These are phyloP conservation scores for Chaetoceros muelleri DNA, from an alignment of 108 stramenopile genomes.

Conservation along the genomic window DNA sequence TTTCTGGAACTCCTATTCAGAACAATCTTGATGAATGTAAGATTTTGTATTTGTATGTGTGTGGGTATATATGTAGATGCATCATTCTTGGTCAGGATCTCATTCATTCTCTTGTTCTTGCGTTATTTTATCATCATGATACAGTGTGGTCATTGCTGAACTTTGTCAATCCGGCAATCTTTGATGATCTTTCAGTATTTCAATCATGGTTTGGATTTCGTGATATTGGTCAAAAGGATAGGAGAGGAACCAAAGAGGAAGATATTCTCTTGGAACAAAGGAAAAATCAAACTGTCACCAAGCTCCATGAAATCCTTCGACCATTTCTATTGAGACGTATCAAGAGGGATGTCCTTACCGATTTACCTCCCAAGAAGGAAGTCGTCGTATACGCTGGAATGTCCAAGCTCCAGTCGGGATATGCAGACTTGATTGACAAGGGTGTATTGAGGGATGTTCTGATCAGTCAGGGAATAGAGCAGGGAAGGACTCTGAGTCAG, in stretches of 20 bases:
- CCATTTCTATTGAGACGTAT: slow-evolving; percentile 93
- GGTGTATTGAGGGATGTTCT: slow-evolving; percentile 65
- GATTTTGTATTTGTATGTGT: background rate
- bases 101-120: background rate
- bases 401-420: slow-evolving; percentile 81
- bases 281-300: slow-evolving; percentile 85
- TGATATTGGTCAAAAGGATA: slow-evolving; percentile 89
- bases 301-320: slow-evolving; percentile 95
- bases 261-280: slow-evolving; percentile 81
- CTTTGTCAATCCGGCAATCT: slow-evolving; percentile 97
- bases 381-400: slow-evolving; percentile 92
- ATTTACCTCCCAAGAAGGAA: slow-evolving; percentile 93
- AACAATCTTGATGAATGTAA: slow-evolving; percentile 23
- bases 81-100: background rate
- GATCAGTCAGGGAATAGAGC: slow-evolving; percentile 59
- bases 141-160: slow-evolving; percentile 98
- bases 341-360: slow-evolving; percentile 85
- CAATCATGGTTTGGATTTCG: slow-evolving; percentile 97
- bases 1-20: slow-evolving; percentile 99
- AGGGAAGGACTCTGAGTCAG: slow-evolving; percentile 68
- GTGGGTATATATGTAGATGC: background rate
- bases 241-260: slow-evolving; percentile 79
- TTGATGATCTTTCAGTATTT: slow-evolving; percentile 94
- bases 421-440: slow-evolving; percentile 76
- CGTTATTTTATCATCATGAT: slow-evolving; percentile 48